Base-by-base conservation (phyloP, 768 basidiomycete species). In the Roridomyces roridus region DNA sequence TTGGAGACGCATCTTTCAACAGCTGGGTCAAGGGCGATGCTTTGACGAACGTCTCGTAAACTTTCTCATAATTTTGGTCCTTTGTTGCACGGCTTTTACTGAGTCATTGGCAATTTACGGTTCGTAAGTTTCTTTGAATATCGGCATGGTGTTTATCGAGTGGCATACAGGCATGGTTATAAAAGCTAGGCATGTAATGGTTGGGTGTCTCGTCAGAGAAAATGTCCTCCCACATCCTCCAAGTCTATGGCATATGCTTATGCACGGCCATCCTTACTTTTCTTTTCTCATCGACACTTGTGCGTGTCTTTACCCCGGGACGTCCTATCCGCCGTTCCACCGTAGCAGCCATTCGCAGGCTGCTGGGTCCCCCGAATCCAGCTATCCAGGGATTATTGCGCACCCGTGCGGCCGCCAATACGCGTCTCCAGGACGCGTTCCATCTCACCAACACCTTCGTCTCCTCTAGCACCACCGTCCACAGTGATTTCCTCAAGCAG, bases 391-490 rank as follows among this genome's bases (percentile, higher is more conserved):
- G 47, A 12, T 45, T 57, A 26, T 44, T 62, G 36, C 47, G 23
- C 28, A 49, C 72, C 11, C 71, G 79, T 3, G 74, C 78, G 0
- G 29, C 60, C 4, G 66, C 79, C 4, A 80, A 80, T 43, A 45
- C 60, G 35, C 69, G 75, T 3, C 66, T 80, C 0, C 53, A 70
- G 23, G 64, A 59, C 5, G 74, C 76, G 0, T 72, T 80, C 18
- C 49, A 58, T 5, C 55, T 80, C 4, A 75, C 80, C 0, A 87
- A 80, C 43, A 83, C 85, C 0, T 87, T 87, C 36, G 84, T 86
- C 24, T 80, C 75, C 37, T 31, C 48, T 0, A 72, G 80, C 4
- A 12, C 55, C 0, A 51, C 24, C 8, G 57, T 78, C 4, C 80
- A 85, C 55, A 64, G 54, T 25, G 46, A 31, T 1, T 83, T 80